phyloP scores from a whole-genome alignment of 139 green algal genomes.

The Bryopsis sp. region DNA sequence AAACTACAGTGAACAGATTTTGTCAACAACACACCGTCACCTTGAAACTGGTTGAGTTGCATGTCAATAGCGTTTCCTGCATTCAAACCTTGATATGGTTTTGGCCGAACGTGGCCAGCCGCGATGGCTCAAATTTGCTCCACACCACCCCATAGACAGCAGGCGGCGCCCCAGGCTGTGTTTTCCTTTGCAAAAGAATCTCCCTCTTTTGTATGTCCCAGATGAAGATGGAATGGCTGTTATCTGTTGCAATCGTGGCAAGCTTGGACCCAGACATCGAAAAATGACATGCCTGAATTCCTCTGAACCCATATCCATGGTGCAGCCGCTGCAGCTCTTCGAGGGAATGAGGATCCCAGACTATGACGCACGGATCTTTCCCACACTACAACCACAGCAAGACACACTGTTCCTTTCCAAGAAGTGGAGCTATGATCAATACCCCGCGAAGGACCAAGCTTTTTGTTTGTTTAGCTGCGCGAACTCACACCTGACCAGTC shows the following conservation, averaged over 20 bases:
- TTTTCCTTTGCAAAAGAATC: conserved; percentile 38
- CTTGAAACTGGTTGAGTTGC: not conserved
- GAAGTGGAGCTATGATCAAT: not conserved
- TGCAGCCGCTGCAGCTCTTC: conserved; percentile 23
- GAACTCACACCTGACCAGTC: conserved; percentile 38
- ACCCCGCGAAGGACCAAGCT: not conserved
- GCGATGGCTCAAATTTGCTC: conserved; percentile 35
- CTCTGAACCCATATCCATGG: conserved; percentile 38
- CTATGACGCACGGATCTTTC: conserved; percentile 30
- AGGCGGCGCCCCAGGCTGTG: conserved; percentile 34
- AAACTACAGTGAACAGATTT: too few species aligned
- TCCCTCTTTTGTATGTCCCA: conserved; percentile 30
- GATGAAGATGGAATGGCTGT: conserved; percentile 38
- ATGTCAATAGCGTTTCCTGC: not conserved
- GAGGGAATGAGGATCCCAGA: conserved; percentile 29
- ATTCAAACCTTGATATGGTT: conserved; percentile 52
- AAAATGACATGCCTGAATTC: conserved; percentile 38
- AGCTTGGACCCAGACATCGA: conserved; percentile 36
- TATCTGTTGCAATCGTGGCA: conserved; percentile 34
- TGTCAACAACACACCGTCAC: too few species aligned
- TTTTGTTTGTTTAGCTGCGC: not conserved
- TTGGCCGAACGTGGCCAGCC: conserved; percentile 32
- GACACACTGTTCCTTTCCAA: not conserved
- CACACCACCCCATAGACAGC: conserved; percentile 49
- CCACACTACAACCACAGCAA: not conserved